phyloP scores from a whole-genome alignment of 345 rosid genomes.

The Eucalyptus dawsonii region DNA sequence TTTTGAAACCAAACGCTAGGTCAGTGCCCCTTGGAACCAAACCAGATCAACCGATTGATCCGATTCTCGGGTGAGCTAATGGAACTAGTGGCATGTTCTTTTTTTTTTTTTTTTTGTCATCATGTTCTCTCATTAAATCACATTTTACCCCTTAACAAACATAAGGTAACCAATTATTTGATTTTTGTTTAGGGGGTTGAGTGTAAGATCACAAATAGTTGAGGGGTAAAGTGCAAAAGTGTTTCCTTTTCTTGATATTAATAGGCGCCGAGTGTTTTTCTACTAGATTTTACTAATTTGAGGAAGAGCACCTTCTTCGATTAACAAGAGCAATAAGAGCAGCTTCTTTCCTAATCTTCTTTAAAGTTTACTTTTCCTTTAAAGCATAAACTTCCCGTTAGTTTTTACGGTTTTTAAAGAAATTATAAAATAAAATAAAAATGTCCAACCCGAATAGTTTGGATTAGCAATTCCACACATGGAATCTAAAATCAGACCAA shows the following conservation, averaged over 20 bases:
- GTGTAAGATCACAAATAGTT: background rate
- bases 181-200: background rate
- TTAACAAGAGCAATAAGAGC: background rate
- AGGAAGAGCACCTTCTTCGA: background rate
- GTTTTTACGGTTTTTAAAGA: background rate
- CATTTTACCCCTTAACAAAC: background rate
- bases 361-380: background rate
- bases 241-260: background rate
- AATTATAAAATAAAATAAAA: background rate
- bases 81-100: background rate
- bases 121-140: background rate
- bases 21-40: background rate
- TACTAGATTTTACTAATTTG: background rate
- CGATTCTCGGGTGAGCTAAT: background rate
- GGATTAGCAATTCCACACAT: background rate
- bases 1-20: background rate
- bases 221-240: background rate
- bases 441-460: rapidly evolving
- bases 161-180: background rate
- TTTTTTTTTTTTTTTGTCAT: background rate
- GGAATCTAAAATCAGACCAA: rapidly evolving
- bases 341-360: background rate
- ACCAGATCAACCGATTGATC: rapidly evolving
- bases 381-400: background rate
- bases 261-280: background rate